Conservation (phyloP, 148 eudicot species). For the Mesembryanthemum crystallinum region DNA sequence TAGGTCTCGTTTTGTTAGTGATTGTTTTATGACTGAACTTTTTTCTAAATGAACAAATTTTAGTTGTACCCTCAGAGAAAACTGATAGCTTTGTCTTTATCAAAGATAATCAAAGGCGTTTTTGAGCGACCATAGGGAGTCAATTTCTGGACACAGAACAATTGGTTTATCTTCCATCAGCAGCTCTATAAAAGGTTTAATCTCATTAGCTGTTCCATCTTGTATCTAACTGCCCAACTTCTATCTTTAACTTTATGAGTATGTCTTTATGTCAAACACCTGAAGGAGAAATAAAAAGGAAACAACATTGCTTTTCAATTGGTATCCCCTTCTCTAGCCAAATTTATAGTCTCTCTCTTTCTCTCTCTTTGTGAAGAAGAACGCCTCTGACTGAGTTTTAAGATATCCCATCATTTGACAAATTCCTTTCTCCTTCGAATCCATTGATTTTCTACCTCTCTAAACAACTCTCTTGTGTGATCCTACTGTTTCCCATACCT, state of each 20-base stretch:
- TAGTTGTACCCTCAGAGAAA: not conserved
- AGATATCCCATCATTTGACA: no score
- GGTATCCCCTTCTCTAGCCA: not conserved
- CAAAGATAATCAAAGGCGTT: not conserved
- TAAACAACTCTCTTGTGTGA: no score
- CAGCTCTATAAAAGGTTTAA: no score
- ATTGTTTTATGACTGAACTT: not conserved
- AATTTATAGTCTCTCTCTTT: not conserved
- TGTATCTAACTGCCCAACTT: not conserved
- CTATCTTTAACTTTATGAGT: not conserved
- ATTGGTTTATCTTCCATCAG: not conserved
- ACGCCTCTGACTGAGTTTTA: no score
- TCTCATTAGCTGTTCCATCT: no score
- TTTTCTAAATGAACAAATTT: not conserved
- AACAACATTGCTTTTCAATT: no score
- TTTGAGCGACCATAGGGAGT: not conserved
- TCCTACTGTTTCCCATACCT: no score
- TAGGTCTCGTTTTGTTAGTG: not conserved
- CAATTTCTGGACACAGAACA: not conserved
- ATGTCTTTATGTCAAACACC: not conserved
- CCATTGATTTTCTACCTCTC: no score
- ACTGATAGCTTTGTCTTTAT: not conserved
- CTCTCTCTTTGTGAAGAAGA: not conserved
- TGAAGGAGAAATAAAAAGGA: not conserved
- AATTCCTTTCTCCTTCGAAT: no score